These are phyloP conservation scores for Solanum bulbocastanum DNA, from an alignment of 257 asterid species.

Conservation along the genomic window DNA sequence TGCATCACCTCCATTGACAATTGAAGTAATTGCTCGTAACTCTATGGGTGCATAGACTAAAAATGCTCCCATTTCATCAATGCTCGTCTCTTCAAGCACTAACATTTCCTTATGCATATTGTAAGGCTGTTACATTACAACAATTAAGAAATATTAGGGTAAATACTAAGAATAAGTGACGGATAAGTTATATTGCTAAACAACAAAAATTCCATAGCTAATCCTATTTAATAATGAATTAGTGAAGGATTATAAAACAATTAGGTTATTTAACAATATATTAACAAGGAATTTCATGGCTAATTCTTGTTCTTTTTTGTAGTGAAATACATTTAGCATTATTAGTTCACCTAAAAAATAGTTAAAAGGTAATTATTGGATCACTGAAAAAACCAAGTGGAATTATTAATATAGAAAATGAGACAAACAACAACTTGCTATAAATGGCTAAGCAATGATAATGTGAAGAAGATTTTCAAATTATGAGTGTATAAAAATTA, in stretches of 20 bases:
- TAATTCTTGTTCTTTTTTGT: too few relatives aligned
- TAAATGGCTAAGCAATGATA: background rate
- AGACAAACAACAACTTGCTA: background rate
- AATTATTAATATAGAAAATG: too few relatives aligned
- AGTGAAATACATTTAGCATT: too few relatives aligned
- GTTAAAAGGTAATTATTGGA: background rate
- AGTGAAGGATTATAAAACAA: background rate
- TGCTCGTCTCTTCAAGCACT: constrained; percentile 53
- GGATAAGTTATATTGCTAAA: background rate
- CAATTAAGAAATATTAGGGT: background rate
- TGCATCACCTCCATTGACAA: constrained; percentile 30
- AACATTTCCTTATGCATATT: constrained; percentile 30
- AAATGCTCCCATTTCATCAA: constrained; percentile 35
- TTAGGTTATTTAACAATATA: background rate
- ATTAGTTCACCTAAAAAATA: too few relatives aligned
- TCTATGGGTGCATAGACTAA: constrained; percentile 44
- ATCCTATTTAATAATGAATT: background rate
- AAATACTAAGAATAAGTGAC: background rate
- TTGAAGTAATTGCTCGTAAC: background rate
- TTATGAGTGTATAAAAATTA: background rate
- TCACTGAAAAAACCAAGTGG: background rate
- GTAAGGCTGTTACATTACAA: constrained; percentile 28
- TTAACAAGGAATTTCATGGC: background rate
- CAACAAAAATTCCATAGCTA: background rate
- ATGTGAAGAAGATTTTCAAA: background rate